Conservation (phyloP, 2,329 filamentous ascomycete species). For the Neopestalotiopsis sp. region DNA sequence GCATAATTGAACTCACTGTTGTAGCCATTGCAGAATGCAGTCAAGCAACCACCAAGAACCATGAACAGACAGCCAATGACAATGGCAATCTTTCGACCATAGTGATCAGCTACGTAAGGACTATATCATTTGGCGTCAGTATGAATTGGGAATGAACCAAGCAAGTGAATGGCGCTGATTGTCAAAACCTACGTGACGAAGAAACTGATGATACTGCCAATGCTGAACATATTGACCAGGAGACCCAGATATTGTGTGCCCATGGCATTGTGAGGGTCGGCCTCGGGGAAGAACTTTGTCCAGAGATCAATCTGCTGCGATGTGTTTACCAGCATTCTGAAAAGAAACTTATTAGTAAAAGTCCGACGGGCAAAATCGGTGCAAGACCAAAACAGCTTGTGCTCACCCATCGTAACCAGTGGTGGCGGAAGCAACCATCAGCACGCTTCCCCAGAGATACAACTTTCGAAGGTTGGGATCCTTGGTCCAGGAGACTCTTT, state of each 20-base stretch:
- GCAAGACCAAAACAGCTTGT: not conserved
- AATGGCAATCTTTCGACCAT: constrained; percentile 50
- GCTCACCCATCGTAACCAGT: constrained; percentile 63
- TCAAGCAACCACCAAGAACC: constrained; percentile 59
- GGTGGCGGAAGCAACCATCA: constrained; percentile 65
- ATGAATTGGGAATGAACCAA: constrained; percentile 18
- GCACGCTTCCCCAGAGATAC: constrained; percentile 56
- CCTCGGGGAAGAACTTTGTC: constrained; percentile 51
- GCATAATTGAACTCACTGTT: constrained; percentile 29
- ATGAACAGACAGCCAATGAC: constrained; percentile 56
- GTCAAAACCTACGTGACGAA: constrained; percentile 37
- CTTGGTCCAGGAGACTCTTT: constrained; percentile 60
- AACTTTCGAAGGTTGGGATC: constrained; percentile 62
- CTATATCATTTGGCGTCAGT: constrained; percentile 25
- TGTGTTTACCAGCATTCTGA: constrained; percentile 60
- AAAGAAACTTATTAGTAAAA: not conserved
- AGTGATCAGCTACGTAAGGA: constrained; percentile 53
- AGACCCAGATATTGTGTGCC: constrained; percentile 15
- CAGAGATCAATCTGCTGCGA: constrained; percentile 62
- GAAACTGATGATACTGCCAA: constrained; percentile 44
- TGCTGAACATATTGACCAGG: constrained; percentile 44
- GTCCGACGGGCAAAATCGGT: not conserved
- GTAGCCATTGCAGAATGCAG: constrained; percentile 50
- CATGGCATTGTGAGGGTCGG: constrained; percentile 11
- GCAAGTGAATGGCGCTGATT: not conserved